Base-by-base conservation (phyloP, 495 filamentous ascomycete genomes). In the Ascobolus immersus region DNA sequence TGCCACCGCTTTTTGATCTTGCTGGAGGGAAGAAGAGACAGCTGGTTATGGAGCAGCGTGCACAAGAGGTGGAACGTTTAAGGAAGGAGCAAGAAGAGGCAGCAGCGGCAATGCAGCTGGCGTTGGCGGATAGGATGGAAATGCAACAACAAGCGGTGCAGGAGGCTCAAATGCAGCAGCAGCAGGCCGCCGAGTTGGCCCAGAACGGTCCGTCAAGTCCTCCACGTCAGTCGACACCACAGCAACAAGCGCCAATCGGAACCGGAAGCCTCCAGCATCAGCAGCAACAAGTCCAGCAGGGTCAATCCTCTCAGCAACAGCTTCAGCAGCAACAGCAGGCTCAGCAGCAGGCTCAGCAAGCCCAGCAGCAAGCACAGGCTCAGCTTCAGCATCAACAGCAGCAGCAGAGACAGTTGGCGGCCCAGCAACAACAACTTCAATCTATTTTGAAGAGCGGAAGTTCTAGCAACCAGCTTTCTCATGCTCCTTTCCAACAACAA, bases 1-100 rank as follows among this genome's bases (percentile, higher is more conserved):
- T 65, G 33, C 79, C 81, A 2, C 77, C 74, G 2, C 58, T 93
- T 28, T 81, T 91, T 38, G 80, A 91, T 48, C 53, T 64, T 2
- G 61, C 71, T 32, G 78, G 78, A 32, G 77, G 79, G 9, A 64
- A 67, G 18, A 78, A 73, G 48, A 68, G 81, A 36, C 52, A 43
- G 35, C 63, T n/a, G n/a, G n/a, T n/a, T n/a, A n/a, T n/a, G 36
- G 64, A 43, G 34, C n/a, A 40, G 65, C 72, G 32, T 61, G 71
- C 28, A 21, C 42, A 49, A 28, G 26, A 32, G 14, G 37, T 32
- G 9, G 37, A 45, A 10, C 43, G 42, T 26, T 15, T 27, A 5
- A 37, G 45, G 5, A 37, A 45, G 25, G 37, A 42, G 18, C 20
- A 26, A 5, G 17, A 21, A 0, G 37, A 45, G 28, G 42, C 43